Conservation (phyloP, 2,329 filamentous ascomycete species). For the Phyllosticta paracitricarpa region DNA sequence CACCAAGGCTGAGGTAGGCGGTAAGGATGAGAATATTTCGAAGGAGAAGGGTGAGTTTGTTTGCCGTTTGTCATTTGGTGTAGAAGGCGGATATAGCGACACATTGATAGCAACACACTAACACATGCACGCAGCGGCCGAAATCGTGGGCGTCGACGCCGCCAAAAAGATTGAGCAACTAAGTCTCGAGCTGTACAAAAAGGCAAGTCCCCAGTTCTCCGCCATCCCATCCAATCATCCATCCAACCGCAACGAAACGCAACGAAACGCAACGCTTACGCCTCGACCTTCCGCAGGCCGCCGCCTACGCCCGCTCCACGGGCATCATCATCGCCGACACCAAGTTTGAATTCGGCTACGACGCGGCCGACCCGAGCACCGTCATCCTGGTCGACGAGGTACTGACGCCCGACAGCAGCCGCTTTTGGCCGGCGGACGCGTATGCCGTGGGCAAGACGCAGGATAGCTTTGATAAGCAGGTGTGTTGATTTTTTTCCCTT, state of each 20-base stretch:
- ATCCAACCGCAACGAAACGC: background rate
- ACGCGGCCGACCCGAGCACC: slow-evolving; percentile 41
- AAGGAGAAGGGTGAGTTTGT: slow-evolving; percentile 21
- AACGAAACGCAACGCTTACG: too few species aligned
- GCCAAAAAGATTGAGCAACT: slow-evolving; percentile 56
- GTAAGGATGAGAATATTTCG: slow-evolving; percentile 74
- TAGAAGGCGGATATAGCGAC: slow-evolving; percentile 2
- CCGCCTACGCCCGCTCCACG: slow-evolving; percentile 52
- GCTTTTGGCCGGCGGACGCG: slow-evolving; percentile 72
- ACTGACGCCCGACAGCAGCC: slow-evolving; percentile 62
- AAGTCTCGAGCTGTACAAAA: slow-evolving; percentile 53
- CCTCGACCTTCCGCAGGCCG: slow-evolving; percentile 30
- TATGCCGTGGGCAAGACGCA: slow-evolving; percentile 67
- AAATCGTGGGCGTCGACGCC: slow-evolving; percentile 55
- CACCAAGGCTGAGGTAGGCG: slow-evolving; percentile 72
- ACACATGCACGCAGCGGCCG: slow-evolving; percentile 29
- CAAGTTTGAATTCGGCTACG: slow-evolving; percentile 67
- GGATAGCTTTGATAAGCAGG: slow-evolving; percentile 71
- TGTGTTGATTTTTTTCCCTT: background rate
- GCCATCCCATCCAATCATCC: background rate
- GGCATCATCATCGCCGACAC: slow-evolving; percentile 72
- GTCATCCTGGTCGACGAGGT: slow-evolving; percentile 77
- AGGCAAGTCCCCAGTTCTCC: slow-evolving; percentile 20
- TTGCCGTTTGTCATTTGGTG: background rate
- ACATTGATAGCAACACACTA: background rate